Evolutionary conservation across 169 alveolate species (phyloP), one percentile per base, ranked within the genome.

Genomic region (Babesia ovis): DNA sequence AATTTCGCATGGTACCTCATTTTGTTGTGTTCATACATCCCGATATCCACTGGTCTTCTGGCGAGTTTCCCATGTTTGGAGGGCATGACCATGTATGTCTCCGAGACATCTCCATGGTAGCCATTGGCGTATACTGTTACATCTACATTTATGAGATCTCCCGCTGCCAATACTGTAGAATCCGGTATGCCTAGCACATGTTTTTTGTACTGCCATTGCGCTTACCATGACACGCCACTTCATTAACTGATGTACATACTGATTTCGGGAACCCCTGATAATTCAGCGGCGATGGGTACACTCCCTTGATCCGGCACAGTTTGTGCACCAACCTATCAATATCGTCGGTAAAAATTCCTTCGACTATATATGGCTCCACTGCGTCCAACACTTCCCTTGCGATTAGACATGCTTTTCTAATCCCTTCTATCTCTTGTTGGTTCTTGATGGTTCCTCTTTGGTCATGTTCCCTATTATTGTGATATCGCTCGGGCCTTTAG

Each of bases 21-120:
- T 66, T 77, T 77, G 51, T 77, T 77, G 32, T 75, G 76, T 43
- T 77, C 86, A 29, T 68, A 77, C 56, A 45, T 54, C 22, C 86
- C 86, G 6, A 77, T 77, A 4, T 68, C 76, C 4, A 51, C 25
- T 18, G 61, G 32, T 41, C 64, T 41, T 3, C 39, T 23, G 32
- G 51, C 64, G 25, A 48, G 42, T 20, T 59, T 32, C 37, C 41
- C 31, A 53, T 77, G 55, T 29, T 48, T 34, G 53, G 73, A 37
- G 25, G 86, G 86, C 53, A 77, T 54, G 60, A 86, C 90, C 56
- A 86, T 56, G 68, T 74, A 86, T 6, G 91, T 86, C 74, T 86
- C 92, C 56, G 89, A 86, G 72, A 86, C 85, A 66, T 86, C 92
- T 3, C 91, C 92, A 57, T 75, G 89, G 50, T 34, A 86, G 3